Conservation (phyloP, 768 basidiomycete species). For the Chalciporus sphaerocephalus region DNA sequence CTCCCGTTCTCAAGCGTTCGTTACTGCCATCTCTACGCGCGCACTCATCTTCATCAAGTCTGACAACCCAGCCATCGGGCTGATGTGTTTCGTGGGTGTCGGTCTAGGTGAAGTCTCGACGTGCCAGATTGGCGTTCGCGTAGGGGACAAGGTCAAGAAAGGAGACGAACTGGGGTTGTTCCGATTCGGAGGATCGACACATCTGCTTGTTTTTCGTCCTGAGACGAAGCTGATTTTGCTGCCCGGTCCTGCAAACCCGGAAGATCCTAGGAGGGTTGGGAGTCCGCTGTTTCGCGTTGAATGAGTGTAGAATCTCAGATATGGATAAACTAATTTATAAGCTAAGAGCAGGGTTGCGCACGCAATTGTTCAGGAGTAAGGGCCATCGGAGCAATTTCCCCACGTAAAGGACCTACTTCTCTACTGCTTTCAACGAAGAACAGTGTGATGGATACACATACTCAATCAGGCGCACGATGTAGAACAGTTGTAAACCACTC, state of each 20-base stretch:
- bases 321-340: too few species aligned
- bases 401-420: too few species aligned
- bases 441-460: too few species aligned
- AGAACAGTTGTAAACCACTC: too few species aligned
- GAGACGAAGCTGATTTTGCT: conserved; percentile 22
- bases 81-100: conserved; percentile 56
- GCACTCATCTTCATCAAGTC: conserved; percentile 56
- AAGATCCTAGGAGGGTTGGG: conserved; percentile 12
- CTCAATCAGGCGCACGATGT: too few species aligned
- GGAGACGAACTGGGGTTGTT: conserved; percentile 60
- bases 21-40: conserved; percentile 49
- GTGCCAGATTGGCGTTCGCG: conserved; percentile 46
- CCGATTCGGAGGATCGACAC: conserved; percentile 60
- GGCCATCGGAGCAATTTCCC: too few species aligned
- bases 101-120: conserved; percentile 65
- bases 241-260: conserved; percentile 5
- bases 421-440: too few species aligned
- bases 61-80: conserved; percentile 49
- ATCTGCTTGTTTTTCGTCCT: conserved; percentile 43
- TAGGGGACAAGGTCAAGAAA: conserved; percentile 41
- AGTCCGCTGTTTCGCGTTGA: conserved; percentile 18
- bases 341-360: too few species aligned
- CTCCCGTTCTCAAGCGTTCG: conserved; percentile 23
- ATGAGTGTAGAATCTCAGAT: background rate
- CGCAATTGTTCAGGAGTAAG: too few species aligned